Base-by-base conservation (phyloP, 768 basidiomycete genomes). In the Piloderma croceum region DNA sequence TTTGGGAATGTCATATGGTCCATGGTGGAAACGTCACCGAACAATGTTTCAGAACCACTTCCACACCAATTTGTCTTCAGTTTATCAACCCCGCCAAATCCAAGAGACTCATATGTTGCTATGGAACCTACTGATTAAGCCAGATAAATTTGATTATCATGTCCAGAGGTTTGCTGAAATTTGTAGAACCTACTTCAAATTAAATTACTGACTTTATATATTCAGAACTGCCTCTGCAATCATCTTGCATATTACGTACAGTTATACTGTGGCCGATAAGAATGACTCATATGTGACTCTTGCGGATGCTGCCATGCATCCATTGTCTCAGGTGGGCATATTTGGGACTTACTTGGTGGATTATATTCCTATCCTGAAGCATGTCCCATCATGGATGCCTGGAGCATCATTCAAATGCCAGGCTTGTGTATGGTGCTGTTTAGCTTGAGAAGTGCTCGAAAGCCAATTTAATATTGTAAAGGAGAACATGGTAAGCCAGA, bases 1-100 rank as follows among this genome's bases (percentile, higher is more conserved):
- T 47, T 69, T 66, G 1, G 57, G 62, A 13, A 57, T 67, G 51
- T 52, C 54, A 6, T 71, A 63, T 34, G 69, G 70, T 9, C 43
- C 34, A 7, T 50, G 42, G 34, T 70, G 64, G 63, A 53, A 53
- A n/a, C 52, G 56, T 6, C 70, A 71, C 50, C 57, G 68, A 34
- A 55, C 51, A 3, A 49, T 66, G 10, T 69, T 71, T 23, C 61
- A 63, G 39, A 60, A 63, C 42, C 57, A 67, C 46, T 70, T 71
- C 39, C 58, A 52, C 31, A 51, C 52, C 23, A 51, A 44, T 15
- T 31, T 52, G 22, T 47, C 55, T 3, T 48, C 56, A 3, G 42
- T 35, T n/a, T 64, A 60, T 43, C 58, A 63, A 15, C 47, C 52
- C 0, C n/a, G n/a, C n/a, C n/a, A 67, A 37, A 45, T 56, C 27